Evolutionary conservation across 208 protist species (phyloP).

Genomic region (Angomonas desouzai): DNA sequence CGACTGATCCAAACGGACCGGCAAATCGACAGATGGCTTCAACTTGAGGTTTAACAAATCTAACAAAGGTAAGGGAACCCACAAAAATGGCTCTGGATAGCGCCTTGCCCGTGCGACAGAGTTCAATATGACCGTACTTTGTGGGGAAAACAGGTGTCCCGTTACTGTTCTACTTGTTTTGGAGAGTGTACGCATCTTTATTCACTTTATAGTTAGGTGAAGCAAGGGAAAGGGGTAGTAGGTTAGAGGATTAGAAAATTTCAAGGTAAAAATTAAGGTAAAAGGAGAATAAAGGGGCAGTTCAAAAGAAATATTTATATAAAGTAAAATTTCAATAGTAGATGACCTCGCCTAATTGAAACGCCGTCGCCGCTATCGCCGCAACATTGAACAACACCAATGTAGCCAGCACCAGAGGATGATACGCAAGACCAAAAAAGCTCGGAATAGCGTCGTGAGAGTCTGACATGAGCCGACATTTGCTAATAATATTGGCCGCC

Average conservation of each 20-base stretch:
- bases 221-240: too few species aligned
- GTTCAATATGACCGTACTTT: slow-evolving; percentile 32
- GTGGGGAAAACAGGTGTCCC: slow-evolving; percentile 30
- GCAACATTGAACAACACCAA: slow-evolving; percentile 32
- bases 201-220: too few species aligned
- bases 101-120: slow-evolving; percentile 21
- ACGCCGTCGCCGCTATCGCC: slow-evolving; percentile 31
- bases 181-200: too few species aligned
- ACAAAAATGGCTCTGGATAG: slow-evolving; percentile 26
- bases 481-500: slow-evolving; percentile 39
- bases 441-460: slow-evolving; percentile 41
- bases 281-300: background rate
- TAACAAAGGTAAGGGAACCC: slow-evolving; percentile 38
- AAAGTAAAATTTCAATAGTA: slow-evolving; percentile 13
- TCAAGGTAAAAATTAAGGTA: too few species aligned
- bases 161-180: slow-evolving; percentile 23
- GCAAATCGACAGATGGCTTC: background rate
- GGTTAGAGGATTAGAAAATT: too few species aligned
- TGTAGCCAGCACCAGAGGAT: slow-evolving; percentile 21
- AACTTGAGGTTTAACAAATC: slow-evolving; percentile 24
- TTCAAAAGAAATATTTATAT: slow-evolving; percentile 11
- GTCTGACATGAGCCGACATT: slow-evolving; percentile 33
- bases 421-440: slow-evolving; percentile 34
- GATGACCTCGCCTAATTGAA: slow-evolving; percentile 33
- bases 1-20: slow-evolving; percentile 20